Evolutionary conservation across 1,139 yeast species (phyloP).

Genomic region (Scheffersomyces quercinus): DNA sequence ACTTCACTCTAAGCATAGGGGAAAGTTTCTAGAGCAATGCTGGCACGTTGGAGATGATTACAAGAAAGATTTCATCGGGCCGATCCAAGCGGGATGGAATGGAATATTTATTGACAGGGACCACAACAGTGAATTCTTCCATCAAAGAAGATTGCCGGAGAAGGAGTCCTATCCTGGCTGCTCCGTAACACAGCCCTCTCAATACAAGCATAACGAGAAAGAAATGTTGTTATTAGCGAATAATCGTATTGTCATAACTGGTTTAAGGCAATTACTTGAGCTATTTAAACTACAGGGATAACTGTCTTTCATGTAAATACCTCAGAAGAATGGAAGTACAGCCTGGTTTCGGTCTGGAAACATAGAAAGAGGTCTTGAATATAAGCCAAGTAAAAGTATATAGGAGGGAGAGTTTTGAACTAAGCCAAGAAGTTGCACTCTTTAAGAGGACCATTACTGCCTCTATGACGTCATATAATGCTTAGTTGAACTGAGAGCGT

Average conservation of each 20-base stretch:
- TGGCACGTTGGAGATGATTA: slow-evolving; percentile 74
- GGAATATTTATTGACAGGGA: slow-evolving; percentile 55
- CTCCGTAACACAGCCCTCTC: slow-evolving; percentile 5
- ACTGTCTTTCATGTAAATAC: too few relatives aligned
- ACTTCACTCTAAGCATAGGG: slow-evolving; percentile 16
- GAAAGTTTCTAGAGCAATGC: slow-evolving; percentile 20
- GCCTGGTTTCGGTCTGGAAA: too few relatives aligned
- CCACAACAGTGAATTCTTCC: slow-evolving; percentile 23
- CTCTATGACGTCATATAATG: too few relatives aligned
- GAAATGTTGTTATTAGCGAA: slow-evolving; percentile 27
- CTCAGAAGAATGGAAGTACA: too few relatives aligned
- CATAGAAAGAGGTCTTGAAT: too few relatives aligned
- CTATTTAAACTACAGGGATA: slow-evolving; percentile 12
- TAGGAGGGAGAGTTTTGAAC: too few relatives aligned
- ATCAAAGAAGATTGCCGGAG: slow-evolving; percentile 4
- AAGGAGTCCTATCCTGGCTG: slow-evolving; percentile 9
- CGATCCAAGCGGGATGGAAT: slow-evolving; percentile 60
- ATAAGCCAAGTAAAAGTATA: too few relatives aligned
- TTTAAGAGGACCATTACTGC: too few relatives aligned
- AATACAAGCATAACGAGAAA: slow-evolving; percentile 4
- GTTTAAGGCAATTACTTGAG: slow-evolving; percentile 24
- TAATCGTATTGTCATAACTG: slow-evolving; percentile 35
- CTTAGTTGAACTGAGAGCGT: too few relatives aligned
- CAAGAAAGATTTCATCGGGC: slow-evolving; percentile 53
- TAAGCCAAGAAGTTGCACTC: too few relatives aligned